Percentiles rank a stretch among this genome's conserved stretches.
These are phyloP conservation scores for Tricholomella constricta DNA, from an alignment of 768 basidiomycete species.

Conservation along the genomic window DNA sequence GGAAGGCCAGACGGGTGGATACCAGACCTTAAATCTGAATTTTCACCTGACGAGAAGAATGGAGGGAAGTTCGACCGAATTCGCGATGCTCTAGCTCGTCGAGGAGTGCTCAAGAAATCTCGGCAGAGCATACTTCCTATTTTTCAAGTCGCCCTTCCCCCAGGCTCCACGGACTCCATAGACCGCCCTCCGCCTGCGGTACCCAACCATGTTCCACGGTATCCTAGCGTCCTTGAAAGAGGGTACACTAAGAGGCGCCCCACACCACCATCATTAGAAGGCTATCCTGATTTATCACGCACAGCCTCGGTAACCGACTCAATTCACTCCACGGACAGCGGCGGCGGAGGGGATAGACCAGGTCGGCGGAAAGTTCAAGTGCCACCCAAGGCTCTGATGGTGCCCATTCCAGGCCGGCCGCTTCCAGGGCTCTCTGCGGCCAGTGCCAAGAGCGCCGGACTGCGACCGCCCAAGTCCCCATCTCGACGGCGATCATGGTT, in stretches of 20 bases:
- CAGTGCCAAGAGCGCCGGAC: conserved; percentile 21
- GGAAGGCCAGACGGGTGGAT: conserved; percentile 27
- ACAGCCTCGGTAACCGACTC: conserved; percentile 14
- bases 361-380: conserved; percentile 15
- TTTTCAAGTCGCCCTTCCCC: conserved; percentile 20
- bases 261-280: conserved; percentile 22
- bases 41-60: conserved; percentile 21
- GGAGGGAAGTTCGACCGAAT: conserved; percentile 15
- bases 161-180: conserved; percentile 26
- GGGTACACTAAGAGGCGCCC: conserved; percentile 22
- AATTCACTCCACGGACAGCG: conserved; percentile 1
- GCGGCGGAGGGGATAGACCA: conserved; percentile 1
- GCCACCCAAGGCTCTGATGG: conserved; percentile 24
- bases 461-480: conserved; percentile 32
- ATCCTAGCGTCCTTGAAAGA: conserved; percentile 39
- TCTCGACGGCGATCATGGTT: conserved; percentile 32
- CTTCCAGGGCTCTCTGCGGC: conserved; percentile 23
- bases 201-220: conserved; percentile 31
- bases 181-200: conserved; percentile 30
- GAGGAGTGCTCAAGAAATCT: conserved; percentile 14
- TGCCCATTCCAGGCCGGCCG: conserved; percentile 24
- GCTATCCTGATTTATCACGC: conserved; percentile 15
- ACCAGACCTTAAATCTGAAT: conserved; percentile 29
- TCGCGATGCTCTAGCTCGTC: conserved; percentile 19
- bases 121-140: conserved; percentile 16